Conservation (phyloP, 2,329 filamentous ascomycete species). For the Domatiomyces catenatus region DNA sequence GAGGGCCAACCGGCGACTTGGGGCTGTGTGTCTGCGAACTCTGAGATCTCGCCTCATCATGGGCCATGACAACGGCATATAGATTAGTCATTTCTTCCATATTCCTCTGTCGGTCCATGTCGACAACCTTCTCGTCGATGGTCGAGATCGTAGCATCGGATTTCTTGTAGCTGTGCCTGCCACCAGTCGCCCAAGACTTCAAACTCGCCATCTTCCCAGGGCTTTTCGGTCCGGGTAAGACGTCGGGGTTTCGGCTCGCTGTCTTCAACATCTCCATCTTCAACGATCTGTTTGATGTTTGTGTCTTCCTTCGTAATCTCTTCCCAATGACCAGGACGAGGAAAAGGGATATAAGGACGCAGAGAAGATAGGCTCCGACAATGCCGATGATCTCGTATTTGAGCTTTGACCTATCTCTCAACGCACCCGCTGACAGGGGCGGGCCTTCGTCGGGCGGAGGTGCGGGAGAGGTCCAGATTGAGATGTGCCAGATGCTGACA, state of each 20-base stretch:
- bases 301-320: slow-evolving; percentile 36
- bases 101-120: slow-evolving; percentile 57
- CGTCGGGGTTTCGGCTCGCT: slow-evolving; percentile 6
- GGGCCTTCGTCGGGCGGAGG: slow-evolving; percentile 47
- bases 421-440: slow-evolving; percentile 41
- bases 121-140: slow-evolving; percentile 63
- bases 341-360: slow-evolving; percentile 56
- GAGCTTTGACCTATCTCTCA: slow-evolving; percentile 49
- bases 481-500: slow-evolving; percentile 19
- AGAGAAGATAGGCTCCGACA: slow-evolving; percentile 66
- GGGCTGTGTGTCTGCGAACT: slow-evolving; percentile 10
- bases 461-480: slow-evolving; percentile 41
- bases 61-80: slow-evolving; percentile 83
- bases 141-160: slow-evolving; percentile 47
- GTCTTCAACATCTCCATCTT: slow-evolving; percentile 44
- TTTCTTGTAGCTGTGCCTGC: slow-evolving; percentile 22
- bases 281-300: slow-evolving; percentile 36
- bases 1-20: slow-evolving; percentile 6
- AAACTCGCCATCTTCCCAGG: slow-evolving; percentile 24
- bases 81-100: slow-evolving; percentile 76
- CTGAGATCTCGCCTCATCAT: slow-evolving; percentile 44
- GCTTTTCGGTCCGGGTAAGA: slow-evolving; percentile 17
- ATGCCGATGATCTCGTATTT: slow-evolving; percentile 74
- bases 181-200: slow-evolving; percentile 26
- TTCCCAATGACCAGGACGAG: slow-evolving; percentile 47